A percentile compares a stretch with the other conserved stretches of the same genome.
These are phyloP conservation scores for Cladophialophora psammophila DNA, from an alignment of 2,329 filamentous ascomycete genomes.

Conservation along the genomic window DNA sequence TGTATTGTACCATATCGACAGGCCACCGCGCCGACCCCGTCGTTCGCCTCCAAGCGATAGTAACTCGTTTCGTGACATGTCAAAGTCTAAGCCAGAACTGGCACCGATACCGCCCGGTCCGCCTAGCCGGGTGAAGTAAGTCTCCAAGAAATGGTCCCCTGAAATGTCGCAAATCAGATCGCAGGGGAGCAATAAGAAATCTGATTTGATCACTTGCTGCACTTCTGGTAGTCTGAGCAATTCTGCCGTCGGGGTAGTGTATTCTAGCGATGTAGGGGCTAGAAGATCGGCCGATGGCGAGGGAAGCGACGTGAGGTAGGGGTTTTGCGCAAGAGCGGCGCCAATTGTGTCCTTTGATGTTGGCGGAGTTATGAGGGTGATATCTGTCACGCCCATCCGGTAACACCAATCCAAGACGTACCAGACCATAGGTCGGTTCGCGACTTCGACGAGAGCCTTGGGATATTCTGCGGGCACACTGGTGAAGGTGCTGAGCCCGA, in stretches of 20 bases:
- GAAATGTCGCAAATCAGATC: conserved; percentile 91
- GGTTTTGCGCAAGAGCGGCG: conserved; percentile 58
- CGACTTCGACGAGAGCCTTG: conserved; percentile 58
- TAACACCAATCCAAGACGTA: conserved; percentile 59
- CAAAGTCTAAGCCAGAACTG: conserved; percentile 53
- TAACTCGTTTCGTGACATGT: conserved; percentile 52
- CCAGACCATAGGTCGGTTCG: conserved; percentile 60
- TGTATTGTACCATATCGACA: conserved; percentile 92
- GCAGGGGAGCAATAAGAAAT: conserved; percentile 91
- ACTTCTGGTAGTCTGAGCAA: conserved; percentile 86
- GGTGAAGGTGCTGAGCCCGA: conserved; percentile 60
- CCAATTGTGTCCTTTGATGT: conserved; percentile 53
- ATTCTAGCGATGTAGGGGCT: conserved; percentile 75
- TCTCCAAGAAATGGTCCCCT: conserved; percentile 81
- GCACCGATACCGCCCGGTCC: conserved; percentile 63
- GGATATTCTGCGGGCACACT: conserved; percentile 57
- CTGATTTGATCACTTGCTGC: conserved; percentile 75
- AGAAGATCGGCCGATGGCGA: conserved; percentile 70
- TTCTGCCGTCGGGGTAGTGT: conserved; percentile 88
- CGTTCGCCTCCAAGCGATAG: conserved; percentile 62
- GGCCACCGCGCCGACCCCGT: conserved; percentile 73
- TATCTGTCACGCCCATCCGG: conserved; percentile 57
- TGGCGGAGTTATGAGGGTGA: conserved; percentile 58
- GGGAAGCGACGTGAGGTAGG: conserved; percentile 58
- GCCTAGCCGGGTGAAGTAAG: conserved; percentile 87